These are phyloP conservation scores for Rhizopogon vulgaris DNA, from an alignment of 768 basidiomycete species.

Conservation along the genomic window DNA sequence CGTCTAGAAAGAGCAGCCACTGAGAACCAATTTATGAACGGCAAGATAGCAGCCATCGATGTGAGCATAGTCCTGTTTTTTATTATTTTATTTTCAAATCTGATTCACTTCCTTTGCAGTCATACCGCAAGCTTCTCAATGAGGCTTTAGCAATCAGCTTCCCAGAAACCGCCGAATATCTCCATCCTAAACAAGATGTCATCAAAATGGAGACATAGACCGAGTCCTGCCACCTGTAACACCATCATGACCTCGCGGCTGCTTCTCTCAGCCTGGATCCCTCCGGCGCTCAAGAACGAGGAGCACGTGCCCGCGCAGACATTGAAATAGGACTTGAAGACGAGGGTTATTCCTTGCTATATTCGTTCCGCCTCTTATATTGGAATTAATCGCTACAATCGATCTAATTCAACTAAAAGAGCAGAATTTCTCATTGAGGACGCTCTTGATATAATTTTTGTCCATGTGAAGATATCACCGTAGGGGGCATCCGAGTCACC, in stretches of 20 bases:
- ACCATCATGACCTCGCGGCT: background rate
- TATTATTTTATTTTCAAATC: background rate
- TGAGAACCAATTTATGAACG: conserved; percentile 91
- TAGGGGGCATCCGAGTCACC: background rate
- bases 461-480: background rate
- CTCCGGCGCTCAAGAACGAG: background rate
- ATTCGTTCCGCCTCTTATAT: background rate
- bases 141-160: conserved; percentile 70
- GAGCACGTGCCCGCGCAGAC: background rate
- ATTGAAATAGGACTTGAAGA: background rate
- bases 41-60: conserved; percentile 73
- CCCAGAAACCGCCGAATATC: conserved; percentile 41
- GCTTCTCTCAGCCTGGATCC: background rate
- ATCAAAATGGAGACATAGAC: background rate
- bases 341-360: background rate
- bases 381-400: background rate
- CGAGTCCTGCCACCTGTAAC: background rate
- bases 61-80: conserved; percentile 32
- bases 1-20: conserved; percentile 77
- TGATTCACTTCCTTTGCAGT: conserved; percentile 34
- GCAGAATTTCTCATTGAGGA: background rate
- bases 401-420: background rate
- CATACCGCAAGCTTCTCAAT: conserved; percentile 61
- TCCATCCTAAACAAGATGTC: conserved; percentile 9
- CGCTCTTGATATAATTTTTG: background rate